phyloP scores from a whole-genome alignment of 2,329 filamentous ascomycete species.

The Botryosphaeria agaves region DNA sequence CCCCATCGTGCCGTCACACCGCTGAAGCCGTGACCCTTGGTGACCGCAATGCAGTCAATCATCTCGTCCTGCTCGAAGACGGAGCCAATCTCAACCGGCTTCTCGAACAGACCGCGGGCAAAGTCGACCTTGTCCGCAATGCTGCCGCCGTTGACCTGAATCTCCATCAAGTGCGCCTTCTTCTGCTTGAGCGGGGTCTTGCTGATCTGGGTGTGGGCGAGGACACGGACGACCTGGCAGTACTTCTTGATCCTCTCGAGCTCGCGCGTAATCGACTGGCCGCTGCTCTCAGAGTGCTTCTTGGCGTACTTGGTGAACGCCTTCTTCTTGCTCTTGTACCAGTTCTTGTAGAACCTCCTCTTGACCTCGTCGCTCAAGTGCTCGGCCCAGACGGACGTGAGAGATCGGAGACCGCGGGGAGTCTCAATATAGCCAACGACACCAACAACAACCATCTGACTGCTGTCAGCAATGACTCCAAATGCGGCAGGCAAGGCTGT shows the following conservation, averaged over 20 bases:
- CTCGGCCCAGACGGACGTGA: constrained; percentile 99
- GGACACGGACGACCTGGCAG: constrained; percentile 97
- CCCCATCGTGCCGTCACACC: constrained; percentile 98
- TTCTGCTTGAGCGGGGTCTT: constrained; percentile 99
- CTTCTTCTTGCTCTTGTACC: constrained; percentile 99
- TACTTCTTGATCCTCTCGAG: constrained; percentile 99
- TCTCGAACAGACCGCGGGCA: constrained; percentile 93
- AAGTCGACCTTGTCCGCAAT: constrained; percentile 94
- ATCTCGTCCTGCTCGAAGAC: constrained; percentile 99
- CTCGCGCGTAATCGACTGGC: constrained; percentile 83
- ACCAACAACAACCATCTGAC: constrained; percentile 98
- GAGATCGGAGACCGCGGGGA: constrained; percentile 94
- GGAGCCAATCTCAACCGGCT: constrained; percentile 80
- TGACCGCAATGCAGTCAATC: constrained; percentile 97
- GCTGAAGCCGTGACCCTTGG: constrained; percentile 97
- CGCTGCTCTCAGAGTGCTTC: constrained; percentile 93
- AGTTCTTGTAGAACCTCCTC: constrained; percentile 99
- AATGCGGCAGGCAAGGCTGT: constrained; percentile 16
- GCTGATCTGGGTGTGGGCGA: constrained; percentile 98
- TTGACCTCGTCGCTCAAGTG: constrained; percentile 97
- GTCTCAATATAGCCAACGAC: constrained; percentile 99
- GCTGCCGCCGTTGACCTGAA: constrained; percentile 97
- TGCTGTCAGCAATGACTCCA: constrained; percentile 11
- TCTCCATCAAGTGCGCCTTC: constrained; percentile 99
- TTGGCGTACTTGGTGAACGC: constrained; percentile 99